phyloP scores from a whole-genome alignment of 192 early-diverging fungal genomes.

The Backusella luteola region DNA sequence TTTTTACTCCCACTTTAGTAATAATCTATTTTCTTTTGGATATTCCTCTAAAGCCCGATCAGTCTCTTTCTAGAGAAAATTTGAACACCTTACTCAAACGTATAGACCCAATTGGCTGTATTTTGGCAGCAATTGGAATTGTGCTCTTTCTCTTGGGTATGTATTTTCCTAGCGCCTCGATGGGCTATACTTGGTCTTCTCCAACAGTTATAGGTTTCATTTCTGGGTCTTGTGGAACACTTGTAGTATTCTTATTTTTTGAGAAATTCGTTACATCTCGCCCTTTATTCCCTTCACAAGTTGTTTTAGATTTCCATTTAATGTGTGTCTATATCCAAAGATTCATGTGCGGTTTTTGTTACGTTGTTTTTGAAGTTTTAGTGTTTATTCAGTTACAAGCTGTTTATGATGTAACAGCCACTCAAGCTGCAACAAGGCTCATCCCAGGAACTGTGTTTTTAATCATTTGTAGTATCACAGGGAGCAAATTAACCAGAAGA shows the following conservation, averaged over 20 bases:
- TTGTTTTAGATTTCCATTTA: background rate
- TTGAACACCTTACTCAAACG: background rate
- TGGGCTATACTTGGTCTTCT: background rate
- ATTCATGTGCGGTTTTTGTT: background rate
- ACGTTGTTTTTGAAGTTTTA: background rate
- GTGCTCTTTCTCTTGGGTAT: background rate
- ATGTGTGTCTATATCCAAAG: background rate
- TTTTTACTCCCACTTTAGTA: background rate
- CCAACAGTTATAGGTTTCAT: background rate
- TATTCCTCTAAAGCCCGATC: background rate
- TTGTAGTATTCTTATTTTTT: background rate
- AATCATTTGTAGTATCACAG: background rate
- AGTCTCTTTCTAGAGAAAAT: background rate
- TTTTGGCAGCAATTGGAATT: background rate
- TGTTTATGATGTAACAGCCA: background rate
- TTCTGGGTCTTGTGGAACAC: background rate
- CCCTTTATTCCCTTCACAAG: background rate
- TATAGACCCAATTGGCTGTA: background rate
- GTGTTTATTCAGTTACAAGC: background rate
- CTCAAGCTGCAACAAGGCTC: background rate
- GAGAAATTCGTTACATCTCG: background rate
- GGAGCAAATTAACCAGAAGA: background rate
- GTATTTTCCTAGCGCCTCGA: background rate
- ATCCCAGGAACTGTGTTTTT: background rate
- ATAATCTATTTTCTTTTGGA: background rate